phyloP scores from a whole-genome alignment of 768 basidiomycete species.

The Trametopsis cervina region DNA sequence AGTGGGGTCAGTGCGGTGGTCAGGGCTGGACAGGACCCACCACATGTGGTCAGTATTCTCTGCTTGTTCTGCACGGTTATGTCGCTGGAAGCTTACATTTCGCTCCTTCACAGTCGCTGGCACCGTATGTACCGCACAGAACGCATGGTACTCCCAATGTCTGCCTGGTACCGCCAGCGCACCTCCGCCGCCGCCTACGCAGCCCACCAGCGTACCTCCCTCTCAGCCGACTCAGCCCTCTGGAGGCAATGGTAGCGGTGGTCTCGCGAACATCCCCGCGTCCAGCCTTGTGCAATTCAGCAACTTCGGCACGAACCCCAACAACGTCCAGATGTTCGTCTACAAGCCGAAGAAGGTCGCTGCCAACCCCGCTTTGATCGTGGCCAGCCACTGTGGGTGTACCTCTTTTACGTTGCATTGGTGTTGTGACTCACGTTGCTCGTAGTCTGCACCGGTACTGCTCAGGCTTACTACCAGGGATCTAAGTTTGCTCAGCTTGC shows the following conservation, averaged over 20 bases:
- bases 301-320: conserved; percentile 48
- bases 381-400: conserved; percentile 31
- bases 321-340: conserved; percentile 40
- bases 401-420: neutral
- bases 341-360: conserved; percentile 25
- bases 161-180: too few species aligned
- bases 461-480: conserved; percentile 42
- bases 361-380: conserved; percentile 35
- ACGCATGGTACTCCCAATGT: too few species aligned
- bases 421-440: neutral
- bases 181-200: neutral
- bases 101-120: too few species aligned
- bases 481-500: conserved; percentile 44
- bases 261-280: neutral
- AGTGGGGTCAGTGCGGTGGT: neutral
- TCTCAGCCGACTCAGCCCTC: too few species aligned
- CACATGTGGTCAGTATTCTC: too few species aligned
- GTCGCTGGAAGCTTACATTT: too few species aligned
- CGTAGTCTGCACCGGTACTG: conserved; percentile 39
- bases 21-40: neutral
- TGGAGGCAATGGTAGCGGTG: too few species aligned
- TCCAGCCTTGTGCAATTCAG: conserved; percentile 1
- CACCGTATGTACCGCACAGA: too few species aligned
- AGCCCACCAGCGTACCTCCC: too few species aligned
- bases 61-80: too few species aligned